These are phyloP conservation scores for Helianthus tuberosus DNA, from an alignment of 129 eudicot genomes.

Conservation along the genomic window DNA sequence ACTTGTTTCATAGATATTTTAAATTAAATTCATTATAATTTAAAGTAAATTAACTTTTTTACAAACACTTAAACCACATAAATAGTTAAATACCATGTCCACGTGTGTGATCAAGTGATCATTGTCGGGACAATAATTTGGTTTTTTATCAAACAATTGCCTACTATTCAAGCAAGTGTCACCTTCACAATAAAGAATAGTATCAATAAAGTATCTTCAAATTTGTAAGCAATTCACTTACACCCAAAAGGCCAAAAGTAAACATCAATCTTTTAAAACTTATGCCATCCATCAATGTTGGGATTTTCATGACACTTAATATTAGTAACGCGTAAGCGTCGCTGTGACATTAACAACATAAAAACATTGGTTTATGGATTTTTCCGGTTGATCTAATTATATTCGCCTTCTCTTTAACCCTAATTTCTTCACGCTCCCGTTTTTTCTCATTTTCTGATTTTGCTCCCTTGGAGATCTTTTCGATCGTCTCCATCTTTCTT, in stretches of 20 bases:
- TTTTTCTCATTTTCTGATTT: conserved; percentile 48
- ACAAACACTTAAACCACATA: no score
- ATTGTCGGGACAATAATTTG: conserved; percentile 6
- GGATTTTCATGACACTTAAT: no score
- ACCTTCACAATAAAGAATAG: neutral
- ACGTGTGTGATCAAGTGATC: conserved; percentile 20
- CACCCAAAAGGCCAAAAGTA: no score
- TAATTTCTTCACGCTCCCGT: conserved; percentile 54
- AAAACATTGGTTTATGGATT: conserved; percentile 49
- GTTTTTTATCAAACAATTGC: neutral
- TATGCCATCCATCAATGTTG: no score
- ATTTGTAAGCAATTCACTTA: no score
- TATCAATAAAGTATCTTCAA: no score
- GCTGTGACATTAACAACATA: conserved; percentile 41
- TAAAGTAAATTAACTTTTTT: no score
- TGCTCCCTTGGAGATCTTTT: conserved; percentile 62
- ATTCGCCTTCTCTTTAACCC: conserved; percentile 61
- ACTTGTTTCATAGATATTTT: no score
- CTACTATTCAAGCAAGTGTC: conserved; percentile 5
- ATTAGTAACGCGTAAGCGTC: neutral
- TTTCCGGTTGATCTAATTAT: conserved; percentile 57
- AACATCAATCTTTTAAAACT: no score
- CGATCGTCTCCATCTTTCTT: conserved; percentile 44
- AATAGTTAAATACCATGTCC: neutral
- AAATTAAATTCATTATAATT: no score